Evolutionary conservation across 2,329 filamentous ascomycete species (phyloP), one percentile per base, ranked within the genome.

Genomic region (Septoria linicola): DNA sequence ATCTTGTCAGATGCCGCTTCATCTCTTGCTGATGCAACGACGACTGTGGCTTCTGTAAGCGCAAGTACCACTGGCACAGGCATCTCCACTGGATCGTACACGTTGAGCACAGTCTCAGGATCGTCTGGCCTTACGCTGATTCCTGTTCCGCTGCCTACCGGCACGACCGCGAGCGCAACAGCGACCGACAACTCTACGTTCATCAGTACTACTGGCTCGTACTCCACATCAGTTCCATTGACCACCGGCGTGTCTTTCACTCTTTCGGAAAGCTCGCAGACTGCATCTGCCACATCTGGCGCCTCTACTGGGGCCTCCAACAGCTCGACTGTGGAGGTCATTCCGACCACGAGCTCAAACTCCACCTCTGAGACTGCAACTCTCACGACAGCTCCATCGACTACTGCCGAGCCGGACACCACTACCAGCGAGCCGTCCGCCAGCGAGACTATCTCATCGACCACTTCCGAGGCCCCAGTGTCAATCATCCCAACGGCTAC

Each of bases 401-500:
- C 51, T 25, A 49, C 30, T 19, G 31, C 47, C 17, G 54, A 50
- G 23, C 35, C 40, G 3, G 47, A 49, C 32, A 52, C 55, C 11
- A 53, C 51, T 16, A 32, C 53, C 11, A 47, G 32, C 34, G 30
- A 43, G 19, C 14, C 43, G 14, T 39, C 43, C 14, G 45, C 52
- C 13, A 37, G 42, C 7, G 32, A 45, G 14, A 55, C 48, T n/a
- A 46, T 46, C 4, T 51, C 47, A n/a, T 37, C 48, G 7, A 57
- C 53, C 10, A 53, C 60, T 32, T 41, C 49, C 17, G 52, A 68
- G 3, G 61, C 64, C 19, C 64, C 69, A 19, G 61, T 63, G 10
- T 74, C 73, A n/a, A 71, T 78, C n/a, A 51, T 63, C 8, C 69
- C 75, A 1, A 79, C 71, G 8, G 75, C 72, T 13, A 74, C 73